A percentile compares a stretch with the other conserved stretches of the same genome.
phyloP scores from a whole-genome alignment of 345 rosid species.

The Euphorbia tirucalli region DNA sequence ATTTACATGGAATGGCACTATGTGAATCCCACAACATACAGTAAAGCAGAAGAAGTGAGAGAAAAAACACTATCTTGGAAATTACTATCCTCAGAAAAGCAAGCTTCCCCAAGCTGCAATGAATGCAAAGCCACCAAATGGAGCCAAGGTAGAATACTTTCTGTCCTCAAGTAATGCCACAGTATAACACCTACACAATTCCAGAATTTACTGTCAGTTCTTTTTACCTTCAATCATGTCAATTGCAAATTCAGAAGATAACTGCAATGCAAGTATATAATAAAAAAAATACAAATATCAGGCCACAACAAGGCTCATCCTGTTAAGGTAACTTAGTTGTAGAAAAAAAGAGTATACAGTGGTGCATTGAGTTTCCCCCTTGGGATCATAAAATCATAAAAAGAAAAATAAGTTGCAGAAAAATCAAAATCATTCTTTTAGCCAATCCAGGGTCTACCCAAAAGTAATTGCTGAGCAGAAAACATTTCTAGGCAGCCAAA shows the following conservation, averaged over 20 bases:
- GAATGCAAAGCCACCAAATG: constrained; percentile 87
- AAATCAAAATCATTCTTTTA: neutral
- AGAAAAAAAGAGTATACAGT: too few relatives aligned
- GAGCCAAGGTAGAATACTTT: constrained; percentile 70
- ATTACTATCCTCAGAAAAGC: constrained; percentile 42
- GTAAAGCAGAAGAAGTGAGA: neutral
- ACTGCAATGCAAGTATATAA: too few relatives aligned
- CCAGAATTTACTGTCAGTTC: neutral
- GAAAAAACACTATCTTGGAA: neutral
- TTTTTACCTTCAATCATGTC: neutral
- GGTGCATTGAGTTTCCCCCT: neutral
- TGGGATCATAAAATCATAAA: neutral
- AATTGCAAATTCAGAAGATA: neutral
- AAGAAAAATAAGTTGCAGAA: neutral
- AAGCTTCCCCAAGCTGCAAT: constrained; percentile 85
- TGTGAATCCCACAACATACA: neutral
- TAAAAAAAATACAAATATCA: neutral
- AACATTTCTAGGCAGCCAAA: neutral
- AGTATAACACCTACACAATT: constrained; percentile 66
- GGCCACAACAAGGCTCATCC: neutral
- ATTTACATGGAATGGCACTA: neutral
- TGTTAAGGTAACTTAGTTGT: neutral
- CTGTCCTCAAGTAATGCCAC: constrained; percentile 83
- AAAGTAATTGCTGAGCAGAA: neutral
- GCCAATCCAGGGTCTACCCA: neutral